phyloP scores from a whole-genome alignment of 306 rosid genomes.

The Cicer pinnatifidum region DNA sequence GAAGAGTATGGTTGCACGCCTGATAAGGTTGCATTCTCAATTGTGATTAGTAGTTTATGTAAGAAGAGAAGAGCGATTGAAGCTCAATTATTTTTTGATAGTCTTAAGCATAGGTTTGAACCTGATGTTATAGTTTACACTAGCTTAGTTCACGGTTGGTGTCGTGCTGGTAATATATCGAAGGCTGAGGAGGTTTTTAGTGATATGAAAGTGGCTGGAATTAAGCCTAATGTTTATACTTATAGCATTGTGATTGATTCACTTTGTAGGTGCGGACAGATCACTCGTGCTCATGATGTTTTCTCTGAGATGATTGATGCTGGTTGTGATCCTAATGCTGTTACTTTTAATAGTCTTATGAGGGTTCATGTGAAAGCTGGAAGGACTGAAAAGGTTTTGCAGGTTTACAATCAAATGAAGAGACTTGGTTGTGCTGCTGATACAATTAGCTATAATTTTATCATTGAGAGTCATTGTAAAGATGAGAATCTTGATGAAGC shows the following conservation, averaged over 20 bases:
- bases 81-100: constrained; percentile 81
- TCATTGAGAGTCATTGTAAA: constrained; percentile 76
- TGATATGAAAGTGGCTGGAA: constrained; percentile 80
- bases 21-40: constrained; percentile 74
- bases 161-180: constrained; percentile 69
- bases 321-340: constrained; percentile 70
- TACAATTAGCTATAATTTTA: constrained; percentile 70
- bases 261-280: constrained; percentile 77
- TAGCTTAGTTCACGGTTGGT: constrained; percentile 88
- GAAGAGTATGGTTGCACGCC: constrained; percentile 85
- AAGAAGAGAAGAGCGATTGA: constrained; percentile 83
- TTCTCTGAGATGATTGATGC: constrained; percentile 83
- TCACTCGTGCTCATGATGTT: constrained; percentile 90
- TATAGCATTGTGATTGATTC: constrained; percentile 87
- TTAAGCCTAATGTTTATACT: constrained; percentile 82
- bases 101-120: constrained; percentile 67
- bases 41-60: constrained; percentile 73
- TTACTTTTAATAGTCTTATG: constrained; percentile 84
- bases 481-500: constrained; percentile 77
- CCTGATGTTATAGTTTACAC: constrained; percentile 80
- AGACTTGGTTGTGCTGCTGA: constrained; percentile 71
- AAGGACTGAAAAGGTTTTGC: constrained; percentile 83
- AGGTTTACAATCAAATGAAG: constrained; percentile 90
- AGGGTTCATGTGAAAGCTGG: constrained; percentile 94
- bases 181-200: constrained; percentile 79